A percentile compares a stretch with the other conserved stretches of the same genome.
phyloP scores from a whole-genome alignment of 495 filamentous ascomycete genomes.

The Talaromyces borbonicus region DNA sequence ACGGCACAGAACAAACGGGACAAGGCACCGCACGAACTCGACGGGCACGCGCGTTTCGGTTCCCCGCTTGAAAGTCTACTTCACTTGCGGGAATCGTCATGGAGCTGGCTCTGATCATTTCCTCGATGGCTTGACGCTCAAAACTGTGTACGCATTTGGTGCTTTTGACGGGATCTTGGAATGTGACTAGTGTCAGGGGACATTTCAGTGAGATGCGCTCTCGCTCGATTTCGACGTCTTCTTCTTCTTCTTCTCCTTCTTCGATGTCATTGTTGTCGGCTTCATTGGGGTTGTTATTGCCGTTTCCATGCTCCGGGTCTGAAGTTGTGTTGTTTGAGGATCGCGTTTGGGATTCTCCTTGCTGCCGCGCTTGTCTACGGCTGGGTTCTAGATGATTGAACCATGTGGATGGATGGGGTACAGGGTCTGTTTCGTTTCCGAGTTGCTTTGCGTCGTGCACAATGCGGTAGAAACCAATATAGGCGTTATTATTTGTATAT shows the following conservation, averaged over 20 bases:
- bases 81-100: constrained; percentile 15
- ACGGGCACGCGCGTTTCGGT: constrained; percentile 13
- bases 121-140: constrained; percentile 59
- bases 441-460: constrained; percentile 69
- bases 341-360: no score
- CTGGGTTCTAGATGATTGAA: constrained; percentile 45
- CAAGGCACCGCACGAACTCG: constrained; percentile 32
- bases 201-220: constrained; percentile 66
- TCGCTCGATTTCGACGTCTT: constrained; percentile 65
- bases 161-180: constrained; percentile 64
- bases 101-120: constrained; percentile 44
- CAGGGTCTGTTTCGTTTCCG: constrained; percentile 47
- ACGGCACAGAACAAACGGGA: constrained; percentile 34
- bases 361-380: constrained; percentile 21
- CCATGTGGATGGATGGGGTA: constrained; percentile 65
- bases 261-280: constrained; percentile 4
- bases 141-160: constrained; percentile 75
- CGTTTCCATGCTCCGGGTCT: no score
- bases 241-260: constrained; percentile 22
- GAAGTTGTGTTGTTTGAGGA: no score
- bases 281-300: no score
- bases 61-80: constrained; percentile 7
- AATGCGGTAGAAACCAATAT: constrained; percentile 64
- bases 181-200: constrained; percentile 66
- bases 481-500: constrained; percentile 71